Evolutionary conservation across 306 rosid genomes (phyloP), one percentile per base, ranked within the genome.

Genomic region (Quercus variabilis): DNA sequence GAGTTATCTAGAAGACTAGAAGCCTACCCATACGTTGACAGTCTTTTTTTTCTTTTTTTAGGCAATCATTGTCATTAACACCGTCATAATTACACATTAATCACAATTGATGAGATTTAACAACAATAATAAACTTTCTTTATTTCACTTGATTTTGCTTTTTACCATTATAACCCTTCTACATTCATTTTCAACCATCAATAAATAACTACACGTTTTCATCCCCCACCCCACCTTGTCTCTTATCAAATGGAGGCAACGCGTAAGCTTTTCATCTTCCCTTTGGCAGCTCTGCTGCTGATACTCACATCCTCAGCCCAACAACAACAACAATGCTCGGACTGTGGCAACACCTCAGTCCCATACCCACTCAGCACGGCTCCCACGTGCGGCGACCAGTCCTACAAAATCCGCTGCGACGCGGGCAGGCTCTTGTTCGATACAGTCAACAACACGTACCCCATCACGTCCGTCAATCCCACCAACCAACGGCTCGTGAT

Each of bases 291-390:
- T 20, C 80, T 82, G 46, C 83, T 93, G 5, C 86, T 90, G 3
- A n/a, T 85, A 13, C 54, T 73, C 77, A 74, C 84, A 41, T 7
- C 46, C 46, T 41, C 46, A 2, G 46, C 46, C 11, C 46, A 41
- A 8, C 46, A 8, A 7, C 46, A 41, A 41, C 46, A 41, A 0
- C 86, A 67, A 20, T 93, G 98, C 38, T 90, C 92, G 0, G 58
- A 74, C 11, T 93, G 98, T 84, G 95, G 95, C 71, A 84, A 74
- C 77, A 81, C 76, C 51, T 12, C 93, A 2, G 90, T 93, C 1
- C 97, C 98, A 0, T 91, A 87, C 79, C 95, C 98, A 0, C 85
- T 93, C 15, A 89, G 93, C 87, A 93, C 93, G 0, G 9, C 80
- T 55, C 5, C 85, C 13, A 65, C 82, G 2, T 93, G 98, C 79